A percentile compares a stretch with the other conserved stretches of the same genome.
Conservation (phyloP, 306 rosid species). For the Cicer chorassanicum region DNA sequence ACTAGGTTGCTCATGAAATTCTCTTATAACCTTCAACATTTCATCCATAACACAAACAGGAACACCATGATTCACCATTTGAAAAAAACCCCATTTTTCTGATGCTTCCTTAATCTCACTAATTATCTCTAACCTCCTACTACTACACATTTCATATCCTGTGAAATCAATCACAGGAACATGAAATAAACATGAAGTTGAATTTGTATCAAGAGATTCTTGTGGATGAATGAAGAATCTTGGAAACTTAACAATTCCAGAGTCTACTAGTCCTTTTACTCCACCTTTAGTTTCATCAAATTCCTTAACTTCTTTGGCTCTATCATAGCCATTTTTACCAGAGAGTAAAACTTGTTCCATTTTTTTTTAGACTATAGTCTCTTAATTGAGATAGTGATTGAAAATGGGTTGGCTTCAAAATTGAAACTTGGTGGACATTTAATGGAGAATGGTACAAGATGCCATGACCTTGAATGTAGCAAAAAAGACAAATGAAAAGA, state of each 20-base stretch:
- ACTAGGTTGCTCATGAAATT: constrained; percentile 69
- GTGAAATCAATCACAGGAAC: constrained; percentile 70
- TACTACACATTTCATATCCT: constrained; percentile 41
- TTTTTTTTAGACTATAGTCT: constrained; percentile 17
- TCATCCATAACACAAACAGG: constrained; percentile 59
- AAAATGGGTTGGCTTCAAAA: constrained; percentile 28
- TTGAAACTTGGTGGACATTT: constrained; percentile 42
- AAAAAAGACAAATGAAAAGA: background rate
- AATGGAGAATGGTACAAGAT: constrained; percentile 49
- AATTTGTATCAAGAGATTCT: constrained; percentile 25
- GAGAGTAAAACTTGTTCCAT: constrained; percentile 37
- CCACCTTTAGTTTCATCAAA: constrained; percentile 80
- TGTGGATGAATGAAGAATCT: constrained; percentile 65
- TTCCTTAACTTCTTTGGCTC: constrained; percentile 65
- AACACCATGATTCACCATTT: constrained; percentile 76
- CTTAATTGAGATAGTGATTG: background rate
- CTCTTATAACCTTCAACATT: constrained; percentile 49
- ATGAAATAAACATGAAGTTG: constrained; percentile 28
- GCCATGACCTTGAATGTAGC: constrained; percentile 40
- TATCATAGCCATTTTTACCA: constrained; percentile 50
- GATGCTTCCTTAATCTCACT: constrained; percentile 60
- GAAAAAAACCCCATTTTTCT: constrained; percentile 78
- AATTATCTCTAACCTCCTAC: constrained; percentile 49
- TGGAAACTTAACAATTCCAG: constrained; percentile 65
- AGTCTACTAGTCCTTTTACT: constrained; percentile 74